A percentile compares a stretch with the other conserved stretches of the same genome.
These are phyloP conservation scores for Colletotrichum scovillei DNA, from an alignment of 2,329 filamentous ascomycete species.

Conservation along the genomic window DNA sequence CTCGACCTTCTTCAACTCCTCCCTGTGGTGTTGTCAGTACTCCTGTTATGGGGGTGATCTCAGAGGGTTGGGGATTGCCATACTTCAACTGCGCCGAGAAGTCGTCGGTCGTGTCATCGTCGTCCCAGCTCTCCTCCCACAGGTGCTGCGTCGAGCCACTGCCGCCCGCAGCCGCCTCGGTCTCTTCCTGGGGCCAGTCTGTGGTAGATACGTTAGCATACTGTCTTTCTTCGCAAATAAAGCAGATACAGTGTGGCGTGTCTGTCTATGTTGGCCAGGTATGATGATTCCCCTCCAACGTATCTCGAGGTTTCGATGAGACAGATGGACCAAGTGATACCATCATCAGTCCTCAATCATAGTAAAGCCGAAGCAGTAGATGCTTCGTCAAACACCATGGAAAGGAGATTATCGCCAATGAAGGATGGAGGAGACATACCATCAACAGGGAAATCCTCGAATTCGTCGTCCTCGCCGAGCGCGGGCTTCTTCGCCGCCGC, in stretches of 20 bases:
- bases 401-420: no score
- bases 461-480: conserved; percentile 97
- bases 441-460: conserved; percentile 98
- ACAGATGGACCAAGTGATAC: background rate
- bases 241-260: background rate
- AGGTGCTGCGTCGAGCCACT: conserved; percentile 79
- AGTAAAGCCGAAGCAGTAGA: no score
- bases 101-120: conserved; percentile 96
- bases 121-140: conserved; percentile 99
- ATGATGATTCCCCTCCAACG: background rate
- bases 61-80: conserved; percentile 46
- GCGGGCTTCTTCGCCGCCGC: conserved; percentile 55
- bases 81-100: conserved; percentile 96
- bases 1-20: conserved; percentile 96
- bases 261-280: background rate
- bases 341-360: background rate
- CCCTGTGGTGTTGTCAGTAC: conserved; percentile 59
- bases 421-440: conserved; percentile 64
- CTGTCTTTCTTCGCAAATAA: background rate
- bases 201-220: background rate
- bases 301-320: background rate
- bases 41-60: no score
- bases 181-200: conserved; percentile 96
- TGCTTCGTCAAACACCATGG: background rate
- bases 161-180: conserved; percentile 76